phyloP scores from a whole-genome alignment of 805 yeast species.

The Metschnikowia hibisci region DNA sequence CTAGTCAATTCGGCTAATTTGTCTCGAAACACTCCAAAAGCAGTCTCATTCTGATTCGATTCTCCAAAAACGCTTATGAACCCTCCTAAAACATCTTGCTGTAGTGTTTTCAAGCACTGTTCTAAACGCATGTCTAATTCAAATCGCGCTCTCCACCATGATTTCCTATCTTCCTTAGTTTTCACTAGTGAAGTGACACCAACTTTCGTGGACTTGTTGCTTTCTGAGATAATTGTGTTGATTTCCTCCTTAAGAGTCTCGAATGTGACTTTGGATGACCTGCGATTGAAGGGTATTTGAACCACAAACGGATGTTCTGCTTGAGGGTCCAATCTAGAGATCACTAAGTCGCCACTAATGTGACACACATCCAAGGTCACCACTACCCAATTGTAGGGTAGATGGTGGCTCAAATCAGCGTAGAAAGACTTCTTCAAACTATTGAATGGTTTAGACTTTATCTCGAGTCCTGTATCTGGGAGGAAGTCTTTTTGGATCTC shows the following conservation, averaged over 20 bases:
- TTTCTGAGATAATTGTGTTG: constrained; percentile 50
- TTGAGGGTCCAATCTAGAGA: constrained; percentile 40
- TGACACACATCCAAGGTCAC: constrained; percentile 60
- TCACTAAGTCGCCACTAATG: constrained; percentile 51
- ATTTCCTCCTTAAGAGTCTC: constrained; percentile 33
- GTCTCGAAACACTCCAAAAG: constrained; percentile 18
- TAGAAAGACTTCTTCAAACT: constrained; percentile 10
- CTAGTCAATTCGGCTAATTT: constrained; percentile 17
- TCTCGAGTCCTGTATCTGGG: constrained; percentile 8
- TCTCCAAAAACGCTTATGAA: constrained; percentile 59
- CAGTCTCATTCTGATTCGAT: constrained; percentile 19
- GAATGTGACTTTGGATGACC: constrained; percentile 39
- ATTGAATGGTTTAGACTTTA: constrained; percentile 7
- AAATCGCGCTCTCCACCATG: constrained; percentile 78
- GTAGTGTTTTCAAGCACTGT: constrained; percentile 53
- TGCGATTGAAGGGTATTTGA: constrained; percentile 58
- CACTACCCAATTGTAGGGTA: constrained; percentile 53
- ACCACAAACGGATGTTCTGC: constrained; percentile 41
- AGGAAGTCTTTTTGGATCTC: constrained; percentile 11
- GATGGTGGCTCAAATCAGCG: constrained; percentile 10
- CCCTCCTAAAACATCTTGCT: constrained; percentile 73
- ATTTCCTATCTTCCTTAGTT: constrained; percentile 55
- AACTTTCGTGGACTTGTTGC: constrained; percentile 56
- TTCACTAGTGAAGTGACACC: constrained; percentile 50
- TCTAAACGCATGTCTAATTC: constrained; percentile 55